phyloP scores from a whole-genome alignment of 192 early-diverging fungal species.

The Coemansia sp. region DNA sequence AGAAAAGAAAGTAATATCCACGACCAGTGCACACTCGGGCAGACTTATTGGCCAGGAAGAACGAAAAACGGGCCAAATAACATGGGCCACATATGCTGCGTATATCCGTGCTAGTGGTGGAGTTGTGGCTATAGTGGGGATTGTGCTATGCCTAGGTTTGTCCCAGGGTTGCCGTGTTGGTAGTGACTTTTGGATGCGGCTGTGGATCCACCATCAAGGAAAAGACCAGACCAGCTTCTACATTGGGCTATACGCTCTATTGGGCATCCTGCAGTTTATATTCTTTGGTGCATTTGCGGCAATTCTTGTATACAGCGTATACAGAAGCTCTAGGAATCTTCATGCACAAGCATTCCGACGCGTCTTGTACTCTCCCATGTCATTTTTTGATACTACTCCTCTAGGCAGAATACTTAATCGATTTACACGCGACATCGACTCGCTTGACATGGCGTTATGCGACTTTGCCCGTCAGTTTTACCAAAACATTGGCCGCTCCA shows the following conservation, averaged over 20 bases:
- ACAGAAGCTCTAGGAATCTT: conserved; percentile 56
- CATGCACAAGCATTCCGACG: conserved; percentile 74
- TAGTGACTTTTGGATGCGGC: conserved; percentile 63
- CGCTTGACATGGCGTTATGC: conserved; percentile 12
- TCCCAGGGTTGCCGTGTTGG: conserved; percentile 42
- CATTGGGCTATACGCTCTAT: conserved; percentile 65
- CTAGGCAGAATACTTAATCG: conserved; percentile 9
- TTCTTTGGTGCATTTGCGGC: conserved; percentile 36
- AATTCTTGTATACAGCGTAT: conserved; percentile 19
- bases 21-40: neutral
- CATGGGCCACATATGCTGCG: conserved; percentile 55
- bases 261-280: conserved; percentile 61
- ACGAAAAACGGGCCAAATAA: conserved; percentile 68
- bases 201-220: conserved; percentile 55
- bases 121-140: conserved; percentile 7
- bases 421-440: conserved; percentile 4
- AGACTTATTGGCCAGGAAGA: conserved; percentile 80
- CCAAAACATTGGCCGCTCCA: conserved; percentile 43
- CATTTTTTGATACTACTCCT: conserved; percentile 17
- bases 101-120: conserved; percentile 55
- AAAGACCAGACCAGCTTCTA: conserved; percentile 39
- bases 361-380: conserved; percentile 8
- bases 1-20: neutral
- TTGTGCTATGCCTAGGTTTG: conserved; percentile 27
- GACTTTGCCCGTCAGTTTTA: conserved; percentile 68